Base-by-base conservation (phyloP, 2,329 filamentous ascomycete genomes). In the Neonectria punicea region DNA sequence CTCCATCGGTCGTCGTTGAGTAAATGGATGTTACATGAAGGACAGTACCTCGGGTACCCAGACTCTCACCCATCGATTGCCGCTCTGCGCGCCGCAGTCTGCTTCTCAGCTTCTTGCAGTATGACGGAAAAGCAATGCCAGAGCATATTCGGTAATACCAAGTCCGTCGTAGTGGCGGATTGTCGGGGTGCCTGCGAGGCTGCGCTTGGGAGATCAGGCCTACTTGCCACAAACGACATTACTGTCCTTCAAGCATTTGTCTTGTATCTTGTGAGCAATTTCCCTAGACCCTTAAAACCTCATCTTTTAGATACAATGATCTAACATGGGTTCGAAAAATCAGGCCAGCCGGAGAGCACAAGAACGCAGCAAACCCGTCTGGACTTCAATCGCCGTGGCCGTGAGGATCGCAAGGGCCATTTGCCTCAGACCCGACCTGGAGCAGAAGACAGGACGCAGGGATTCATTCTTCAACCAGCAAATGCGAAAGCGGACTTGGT, bases 241-340 rank as follows among this genome's bases (percentile, higher is more conserved):
- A 73, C 73, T 5, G 67, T 74, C 18, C 66, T 77, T 2, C 75
- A 77, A 41, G 74, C 74, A 1, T 77, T 77, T 61, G 67, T 77
- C 20, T 55, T 77, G 22, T 77, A 77, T 58, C 56, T 68, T 41
- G 63, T 66, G 44, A 50, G 66, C 36, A 11, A 36, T 36, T 13
- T 13, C 34, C 14, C 34, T 13, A 5, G 11, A 34, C 11, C 11
- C 11, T 5, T 34, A 5, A 5, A 34, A 4, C 2, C 5, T 43
- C 11, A 28, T 25, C 2, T 28, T 6, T 28, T 28, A 16, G 13
- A 49, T 5, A 18, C 47, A 5, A 1, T 13, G 5, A 20, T 28
- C 28, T 43, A 36, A 61, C 10, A 28, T 18, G 41, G 32, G 8
- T 10, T 50, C 5, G 1, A 20, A 10, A 3, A 32, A 8, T 39